phyloP scores from a whole-genome alignment of 2,329 filamentous ascomycete species.

The Xylariaceae sp. region DNA sequence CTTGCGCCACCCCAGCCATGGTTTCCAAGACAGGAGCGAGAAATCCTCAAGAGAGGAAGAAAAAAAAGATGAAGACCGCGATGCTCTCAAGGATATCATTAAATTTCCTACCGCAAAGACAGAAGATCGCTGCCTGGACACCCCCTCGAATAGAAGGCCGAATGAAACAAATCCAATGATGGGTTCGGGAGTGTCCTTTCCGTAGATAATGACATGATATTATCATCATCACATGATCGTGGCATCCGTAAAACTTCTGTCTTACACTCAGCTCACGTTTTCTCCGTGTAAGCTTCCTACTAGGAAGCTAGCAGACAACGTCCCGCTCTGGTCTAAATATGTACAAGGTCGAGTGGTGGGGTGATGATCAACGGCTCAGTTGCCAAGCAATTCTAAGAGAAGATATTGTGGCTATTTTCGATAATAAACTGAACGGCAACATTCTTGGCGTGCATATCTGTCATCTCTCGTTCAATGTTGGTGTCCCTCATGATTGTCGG shows the following conservation, averaged over 20 bases:
- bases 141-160: constrained; percentile 26
- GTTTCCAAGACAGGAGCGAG: not conserved
- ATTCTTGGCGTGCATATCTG: constrained; percentile 93
- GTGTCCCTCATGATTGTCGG: constrained; percentile 95
- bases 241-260: constrained; percentile 15
- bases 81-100: constrained; percentile 39
- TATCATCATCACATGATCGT: constrained; percentile 14
- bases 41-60: not conserved
- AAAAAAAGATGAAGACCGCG: constrained; percentile 12
- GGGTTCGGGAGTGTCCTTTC: constrained; percentile 9
- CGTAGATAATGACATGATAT: not conserved
- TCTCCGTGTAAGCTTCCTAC: constrained; percentile 4
- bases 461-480: constrained; percentile 91
- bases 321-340: constrained; percentile 22
- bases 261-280: constrained; percentile 13
- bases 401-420: constrained; percentile 84
- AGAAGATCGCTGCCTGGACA: constrained; percentile 28
- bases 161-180: constrained; percentile 28
- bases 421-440: constrained; percentile 89
- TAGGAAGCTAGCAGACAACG: not conserved
- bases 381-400: constrained; percentile 50
- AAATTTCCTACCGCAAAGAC: constrained; percentile 34
- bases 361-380: constrained; percentile 1
- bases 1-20: not conserved
- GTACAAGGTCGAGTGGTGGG: constrained; percentile 26